phyloP scores from a whole-genome alignment of 1,284 basidiomycete genomes.

The Marasmius sp. region DNA sequence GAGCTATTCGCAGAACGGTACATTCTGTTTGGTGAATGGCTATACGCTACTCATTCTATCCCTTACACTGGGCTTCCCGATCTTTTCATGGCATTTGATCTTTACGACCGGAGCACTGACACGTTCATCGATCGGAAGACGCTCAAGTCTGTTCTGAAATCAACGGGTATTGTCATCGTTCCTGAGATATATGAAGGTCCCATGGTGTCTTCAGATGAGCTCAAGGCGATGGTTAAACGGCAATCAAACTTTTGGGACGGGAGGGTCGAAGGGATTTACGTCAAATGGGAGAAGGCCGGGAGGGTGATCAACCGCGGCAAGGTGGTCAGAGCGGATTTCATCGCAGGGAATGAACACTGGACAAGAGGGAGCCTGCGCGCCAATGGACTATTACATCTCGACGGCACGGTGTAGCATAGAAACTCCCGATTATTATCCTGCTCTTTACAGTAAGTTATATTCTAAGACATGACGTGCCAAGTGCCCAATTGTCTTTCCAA shows the following conservation, averaged over 20 bases:
- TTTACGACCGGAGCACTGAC: conserved; percentile 51
- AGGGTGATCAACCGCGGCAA: conserved; percentile 48
- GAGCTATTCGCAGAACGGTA: conserved; percentile 53
- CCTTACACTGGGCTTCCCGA: conserved; percentile 52
- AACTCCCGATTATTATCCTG: background rate
- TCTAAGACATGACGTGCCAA: too few species aligned
- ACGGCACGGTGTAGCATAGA: background rate
- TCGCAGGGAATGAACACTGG: conserved; percentile 67
- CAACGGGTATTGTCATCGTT: conserved; percentile 40
- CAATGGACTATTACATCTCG: conserved; percentile 32
- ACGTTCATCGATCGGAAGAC: conserved; percentile 40
- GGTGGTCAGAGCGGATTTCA: conserved; percentile 62
- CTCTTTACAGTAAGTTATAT: too few species aligned
- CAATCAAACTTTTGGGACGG: conserved; percentile 49
- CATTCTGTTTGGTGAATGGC: conserved; percentile 64
- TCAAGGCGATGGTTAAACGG: conserved; percentile 44
- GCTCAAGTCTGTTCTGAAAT: conserved; percentile 35
- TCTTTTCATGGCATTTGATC: conserved; percentile 58
- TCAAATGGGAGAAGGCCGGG: conserved; percentile 49
- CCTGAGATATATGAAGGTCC: conserved; percentile 43
- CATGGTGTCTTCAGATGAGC: conserved; percentile 37
- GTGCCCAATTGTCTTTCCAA: too few species aligned
- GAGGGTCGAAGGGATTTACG: conserved; percentile 57
- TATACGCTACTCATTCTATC: conserved; percentile 61
- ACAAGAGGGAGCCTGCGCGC: conserved; percentile 40